These are phyloP conservation scores for Botrytis sinoallii DNA, from an alignment of 2,329 filamentous ascomycete species.

Conservation along the genomic window DNA sequence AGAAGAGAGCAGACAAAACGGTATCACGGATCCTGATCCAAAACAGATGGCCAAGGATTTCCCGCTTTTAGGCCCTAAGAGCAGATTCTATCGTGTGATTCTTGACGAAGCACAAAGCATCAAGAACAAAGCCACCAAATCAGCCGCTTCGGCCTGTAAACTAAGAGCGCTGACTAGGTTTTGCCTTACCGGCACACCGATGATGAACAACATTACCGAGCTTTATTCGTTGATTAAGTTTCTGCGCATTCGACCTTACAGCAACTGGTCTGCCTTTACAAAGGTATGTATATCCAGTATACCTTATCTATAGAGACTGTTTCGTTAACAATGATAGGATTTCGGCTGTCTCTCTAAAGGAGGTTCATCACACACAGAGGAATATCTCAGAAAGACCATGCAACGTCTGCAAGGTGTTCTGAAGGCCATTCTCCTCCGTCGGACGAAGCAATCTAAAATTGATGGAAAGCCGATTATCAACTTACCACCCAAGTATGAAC, in stretches of 20 bases:
- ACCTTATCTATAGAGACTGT: conserved; percentile 14
- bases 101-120: conserved; percentile 79
- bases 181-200: conserved; percentile 78
- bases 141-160: conserved; percentile 56
- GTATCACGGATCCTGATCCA: conserved; percentile 35
- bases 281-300: conserved; percentile 41
- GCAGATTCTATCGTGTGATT: conserved; percentile 66
- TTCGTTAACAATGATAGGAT: conserved; percentile 23
- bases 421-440: conserved; percentile 76
- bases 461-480: conserved; percentile 74
- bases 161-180: conserved; percentile 63
- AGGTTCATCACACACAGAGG: conserved; percentile 18
- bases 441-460: conserved; percentile 75
- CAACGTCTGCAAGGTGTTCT: conserved; percentile 69
- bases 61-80: conserved; percentile 55
- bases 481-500: conserved; percentile 63
- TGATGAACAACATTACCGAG: conserved; percentile 83
- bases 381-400: conserved; percentile 53
- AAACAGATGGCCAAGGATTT: conserved; percentile 39
- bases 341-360: conserved; percentile 35
- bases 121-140: conserved; percentile 67
- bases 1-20: conserved; percentile 31
- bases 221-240: conserved; percentile 76
- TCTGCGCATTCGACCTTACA: conserved; percentile 73
- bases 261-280: conserved; percentile 60